Base-by-base conservation (phyloP, 2,329 filamentous ascomycete genomes). In the Phyllosticta capitalensis region DNA sequence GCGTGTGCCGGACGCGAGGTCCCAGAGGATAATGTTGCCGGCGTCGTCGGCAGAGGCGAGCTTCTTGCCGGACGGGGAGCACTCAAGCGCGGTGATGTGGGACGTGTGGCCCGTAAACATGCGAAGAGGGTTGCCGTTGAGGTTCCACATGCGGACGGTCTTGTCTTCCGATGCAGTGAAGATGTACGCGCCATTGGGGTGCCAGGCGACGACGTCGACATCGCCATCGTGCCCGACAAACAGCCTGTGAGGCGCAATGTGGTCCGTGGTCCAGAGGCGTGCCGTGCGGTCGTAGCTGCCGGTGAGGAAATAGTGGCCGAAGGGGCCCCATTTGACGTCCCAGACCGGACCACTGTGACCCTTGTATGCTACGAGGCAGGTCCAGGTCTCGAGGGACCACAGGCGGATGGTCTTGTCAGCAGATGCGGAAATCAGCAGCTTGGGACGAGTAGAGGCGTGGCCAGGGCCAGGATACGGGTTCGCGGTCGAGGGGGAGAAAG, bases 141-240 rank as follows among this genome's bases (percentile, higher is more conserved):
- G 83, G 9, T 91, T 87, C 94, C 94, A 99, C 92, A 99, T 97
- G 28, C 94, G 87, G 33, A 97, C 89, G 0, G 91, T 94, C 72
- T 92, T 92, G 73, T 99, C 92, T 65, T 89, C 89, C 12, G 90
- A 95, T 3, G 89, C 91, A 0, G 94, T 96, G 73, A 99, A 96
- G 52, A 96, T 79, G 67, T 97, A 99, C 5, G 88, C 84, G 19
- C 90, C 90, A 70, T 99, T 99, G 0, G 92, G 90, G 68, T 99
- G 94, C 85, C 94, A 99, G 14, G 88, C 81, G n/a, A 96, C 81
- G 51, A 86, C 85, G 56, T 95, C 95, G n/a, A 96, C 89, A 65
- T 90, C 87, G 20, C 91, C 90, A 66, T 97, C 92, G 69, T 99
- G 94, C 0, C 94, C 94, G 2, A 92, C 89, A 63, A 96, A 86